Conservation (phyloP, 1,284 basidiomycete genomes). For the Ceratorhiza oryzae-sativae region DNA sequence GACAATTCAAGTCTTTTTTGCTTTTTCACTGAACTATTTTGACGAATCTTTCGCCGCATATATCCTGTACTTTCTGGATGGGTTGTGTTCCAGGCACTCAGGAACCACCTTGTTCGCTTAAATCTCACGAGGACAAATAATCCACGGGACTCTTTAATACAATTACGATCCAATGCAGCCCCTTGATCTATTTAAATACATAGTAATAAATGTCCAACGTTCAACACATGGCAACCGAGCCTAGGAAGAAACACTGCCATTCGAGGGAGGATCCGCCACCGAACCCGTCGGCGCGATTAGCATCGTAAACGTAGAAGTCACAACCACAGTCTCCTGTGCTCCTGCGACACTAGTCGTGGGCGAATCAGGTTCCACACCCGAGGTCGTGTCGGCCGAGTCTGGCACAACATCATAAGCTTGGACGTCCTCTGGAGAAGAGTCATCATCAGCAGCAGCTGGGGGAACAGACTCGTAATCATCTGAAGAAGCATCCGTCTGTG, state of each 20-base stretch:
- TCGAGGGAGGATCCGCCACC: neutral
- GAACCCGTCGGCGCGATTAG: conserved; percentile 5
- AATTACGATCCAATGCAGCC: neutral
- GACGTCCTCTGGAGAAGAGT: neutral
- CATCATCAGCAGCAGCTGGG: neutral
- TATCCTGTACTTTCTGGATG: neutral
- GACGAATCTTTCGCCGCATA: neutral
- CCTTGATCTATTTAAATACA: neutral
- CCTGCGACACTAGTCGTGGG: neutral
- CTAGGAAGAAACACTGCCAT: neutral
- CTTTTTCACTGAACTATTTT: neutral
- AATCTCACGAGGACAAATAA: neutral
- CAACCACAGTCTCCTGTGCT: neutral
- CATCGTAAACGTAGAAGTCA: conserved; percentile 29
- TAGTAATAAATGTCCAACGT: neutral
- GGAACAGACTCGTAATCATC: neutral
- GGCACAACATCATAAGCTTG: conserved; percentile 1
- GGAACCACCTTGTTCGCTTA: no score
- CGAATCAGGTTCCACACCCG: neutral
- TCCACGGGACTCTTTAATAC: no score
- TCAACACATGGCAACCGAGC: neutral
- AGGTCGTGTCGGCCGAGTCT: neutral
- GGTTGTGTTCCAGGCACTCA: neutral
- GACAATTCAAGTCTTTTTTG: no score
- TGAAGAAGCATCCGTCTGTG: neutral